Evolutionary conservation across 495 filamentous ascomycete genomes (phyloP).

Genomic region (Aspergillus nanangensis): DNA sequence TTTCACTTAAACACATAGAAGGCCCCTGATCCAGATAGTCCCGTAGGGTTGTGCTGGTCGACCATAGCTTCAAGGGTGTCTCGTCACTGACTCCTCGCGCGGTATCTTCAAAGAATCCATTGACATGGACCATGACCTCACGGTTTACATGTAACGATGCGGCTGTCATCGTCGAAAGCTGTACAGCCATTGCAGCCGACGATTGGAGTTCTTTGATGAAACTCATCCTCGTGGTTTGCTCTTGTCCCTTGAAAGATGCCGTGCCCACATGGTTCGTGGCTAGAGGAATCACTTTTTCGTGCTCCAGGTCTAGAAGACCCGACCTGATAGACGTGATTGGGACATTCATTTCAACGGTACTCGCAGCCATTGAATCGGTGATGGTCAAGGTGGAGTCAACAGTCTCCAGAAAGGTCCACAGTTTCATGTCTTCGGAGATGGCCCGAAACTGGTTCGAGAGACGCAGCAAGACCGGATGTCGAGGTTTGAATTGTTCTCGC

Average conservation of each 20-base stretch:
- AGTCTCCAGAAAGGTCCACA: conserved; percentile 67
- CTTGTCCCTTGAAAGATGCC: conserved; percentile 52
- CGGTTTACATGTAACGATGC: conserved; percentile 39
- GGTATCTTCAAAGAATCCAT: conserved; percentile 57
- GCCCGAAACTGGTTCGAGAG: conserved; percentile 55
- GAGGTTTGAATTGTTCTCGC: conserved; percentile 44
- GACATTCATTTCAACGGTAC: conserved; percentile 39
- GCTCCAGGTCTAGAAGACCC: conserved; percentile 48
- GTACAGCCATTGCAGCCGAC: conserved; percentile 40
- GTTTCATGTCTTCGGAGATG: conserved; percentile 55
- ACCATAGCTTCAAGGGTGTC: conserved; percentile 49
- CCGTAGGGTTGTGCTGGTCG: conserved; percentile 43
- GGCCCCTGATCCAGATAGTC: conserved; percentile 38
- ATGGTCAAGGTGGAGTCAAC: conserved; percentile 55
- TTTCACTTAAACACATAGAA: conserved; percentile 24
- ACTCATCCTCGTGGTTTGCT: conserved; percentile 37
- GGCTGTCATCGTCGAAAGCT: conserved; percentile 34
- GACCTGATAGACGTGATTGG: conserved; percentile 62
- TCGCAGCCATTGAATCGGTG: conserved; percentile 25
- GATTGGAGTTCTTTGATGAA: conserved; percentile 47
- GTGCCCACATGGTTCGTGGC: conserved; percentile 55
- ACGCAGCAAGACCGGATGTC: conserved; percentile 39
- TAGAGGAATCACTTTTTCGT: conserved; percentile 53
- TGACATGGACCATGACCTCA: conserved; percentile 54
- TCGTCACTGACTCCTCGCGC: conserved; percentile 36